Percentiles rank a stretch among this genome's conserved stretches.
Evolutionary conservation across 768 basidiomycete genomes (phyloP).

Genomic region (Lactarius pseudohatsudake): DNA sequence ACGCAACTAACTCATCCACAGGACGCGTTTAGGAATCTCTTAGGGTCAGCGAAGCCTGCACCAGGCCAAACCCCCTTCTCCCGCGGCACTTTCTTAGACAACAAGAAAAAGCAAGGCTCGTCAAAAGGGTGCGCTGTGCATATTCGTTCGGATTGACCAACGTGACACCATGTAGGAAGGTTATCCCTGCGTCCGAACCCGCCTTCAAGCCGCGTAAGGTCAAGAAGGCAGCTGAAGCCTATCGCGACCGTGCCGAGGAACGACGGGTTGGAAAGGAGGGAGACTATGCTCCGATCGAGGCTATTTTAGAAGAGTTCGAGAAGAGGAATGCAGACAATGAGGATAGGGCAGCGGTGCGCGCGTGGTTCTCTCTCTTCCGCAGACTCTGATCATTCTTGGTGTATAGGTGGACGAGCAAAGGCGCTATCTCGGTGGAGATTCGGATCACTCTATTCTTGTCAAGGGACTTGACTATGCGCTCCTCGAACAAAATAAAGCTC

Average conservation of each 20-base stretch:
- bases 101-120: slow-evolving; percentile 28
- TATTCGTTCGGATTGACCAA: background rate
- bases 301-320: slow-evolving; percentile 81
- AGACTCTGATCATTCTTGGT: background rate
- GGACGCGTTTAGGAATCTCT: slow-evolving; percentile 61
- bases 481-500: slow-evolving; percentile 80
- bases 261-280: slow-evolving; percentile 62
- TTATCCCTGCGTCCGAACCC: slow-evolving; percentile 52
- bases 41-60: slow-evolving; percentile 39
- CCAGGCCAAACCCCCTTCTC: slow-evolving; percentile 32
- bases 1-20: slow-evolving; percentile 31
- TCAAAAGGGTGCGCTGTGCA: slow-evolving; percentile 23
- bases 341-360: slow-evolving; percentile 59
- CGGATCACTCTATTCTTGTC: slow-evolving; percentile 80
- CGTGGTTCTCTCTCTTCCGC: background rate
- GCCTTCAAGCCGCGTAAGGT: slow-evolving; percentile 82
- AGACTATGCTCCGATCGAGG: slow-evolving; percentile 79
- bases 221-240: slow-evolving; percentile 51
- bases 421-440: slow-evolving; percentile 80
- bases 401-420: slow-evolving; percentile 72
- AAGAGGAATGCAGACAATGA: slow-evolving; percentile 54
- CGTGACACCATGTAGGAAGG: slow-evolving; percentile 40
- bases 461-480: slow-evolving; percentile 89
- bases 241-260: slow-evolving; percentile 77
- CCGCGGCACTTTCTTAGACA: slow-evolving; percentile 38